These are phyloP conservation scores for Plantago elongata DNA, from an alignment of 257 asterid genomes.

Conservation along the genomic window DNA sequence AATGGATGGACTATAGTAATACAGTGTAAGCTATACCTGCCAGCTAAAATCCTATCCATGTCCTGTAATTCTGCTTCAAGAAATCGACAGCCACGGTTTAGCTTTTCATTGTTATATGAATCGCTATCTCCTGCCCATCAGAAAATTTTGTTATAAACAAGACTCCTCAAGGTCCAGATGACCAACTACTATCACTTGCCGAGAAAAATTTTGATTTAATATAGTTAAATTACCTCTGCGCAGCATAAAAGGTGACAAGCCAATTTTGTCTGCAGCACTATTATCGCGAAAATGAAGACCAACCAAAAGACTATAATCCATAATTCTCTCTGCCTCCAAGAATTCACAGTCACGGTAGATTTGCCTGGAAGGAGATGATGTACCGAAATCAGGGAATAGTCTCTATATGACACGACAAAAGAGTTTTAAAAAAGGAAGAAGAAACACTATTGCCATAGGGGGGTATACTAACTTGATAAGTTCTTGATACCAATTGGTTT, in stretches of 20 bases:
- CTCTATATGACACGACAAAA: not conserved
- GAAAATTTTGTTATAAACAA: slow-evolving; percentile 20
- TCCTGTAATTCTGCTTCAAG: slow-evolving; percentile 97
- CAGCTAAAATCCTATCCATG: slow-evolving; percentile 82
- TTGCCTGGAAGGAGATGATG: slow-evolving; percentile 39
- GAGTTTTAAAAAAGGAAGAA: not conserved
- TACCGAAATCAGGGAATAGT: slow-evolving; percentile 8
- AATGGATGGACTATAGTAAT: not conserved
- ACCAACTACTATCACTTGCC: not conserved
- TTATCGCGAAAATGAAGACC: slow-evolving; percentile 78
- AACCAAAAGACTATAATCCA: slow-evolving; percentile 85
- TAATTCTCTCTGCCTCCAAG: slow-evolving; percentile 74
- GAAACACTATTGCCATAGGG: not conserved
- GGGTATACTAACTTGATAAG: slow-evolving; percentile 50
- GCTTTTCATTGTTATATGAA: slow-evolving; percentile 74
- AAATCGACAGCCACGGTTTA: slow-evolving; percentile 92
- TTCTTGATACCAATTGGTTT: slow-evolving; percentile 61
- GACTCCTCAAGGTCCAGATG: slow-evolving; percentile 1
- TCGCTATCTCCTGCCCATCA: slow-evolving; percentile 55
- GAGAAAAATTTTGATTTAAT: not conserved
- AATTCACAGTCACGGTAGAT: slow-evolving; percentile 72
- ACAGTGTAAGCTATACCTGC: slow-evolving; percentile 41
- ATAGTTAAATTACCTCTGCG: slow-evolving; percentile 55
- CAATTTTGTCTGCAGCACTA: slow-evolving; percentile 46
- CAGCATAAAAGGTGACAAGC: slow-evolving; percentile 70